Evolutionary conservation across 2,329 filamentous ascomycete genomes (phyloP), one percentile per base, ranked within the genome.

Genomic region (Botrytis elliptica): DNA sequence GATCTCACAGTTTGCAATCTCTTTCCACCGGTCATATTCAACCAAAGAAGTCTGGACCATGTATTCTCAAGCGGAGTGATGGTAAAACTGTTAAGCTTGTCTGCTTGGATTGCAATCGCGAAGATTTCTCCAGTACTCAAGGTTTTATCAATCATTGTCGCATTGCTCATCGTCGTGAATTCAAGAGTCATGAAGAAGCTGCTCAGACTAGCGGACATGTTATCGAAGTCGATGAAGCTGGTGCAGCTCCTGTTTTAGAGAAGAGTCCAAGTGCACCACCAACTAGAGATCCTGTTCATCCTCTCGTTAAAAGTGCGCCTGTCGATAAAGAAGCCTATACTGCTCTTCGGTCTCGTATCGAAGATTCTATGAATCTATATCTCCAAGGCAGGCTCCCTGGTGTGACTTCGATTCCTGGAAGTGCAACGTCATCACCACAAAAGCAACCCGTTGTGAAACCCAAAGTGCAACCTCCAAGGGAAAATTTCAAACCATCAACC

Each of bases 111-210:
- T 98, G 96, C 83, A 88, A 94, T 68, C 89, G 95, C 76, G 93
- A 94, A 81, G 93, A 98, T 82, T 98, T 98, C 81, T 95, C 92
- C 73, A 98, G 95, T 84, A 97, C 95, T 0, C 96, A 98, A 83
- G 96, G 96, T n/a, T 98, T 98, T 84, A 96, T 99, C 84, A 99
- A 99, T 81, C 96, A 99, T 81, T 98, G 95, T 82, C 94, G 96
- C 73, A 98, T 99, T 79, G 94, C 95, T 40, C 96, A 99, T 84
- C 93, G 92, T 81, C 89, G 93, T 74, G 94, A 97, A 76, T 98
- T 95, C 85, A 95, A 97, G 84, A 98, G 94, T 79, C 96, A 99
- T 80, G 95, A 98, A 82, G 93, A 95, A 80, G 96, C 96, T 75
- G 96, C 95, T 49, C 88, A 95, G 73, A 92, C 93, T 74, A 97